A percentile compares a stretch with the other conserved stretches of the same genome.
These are phyloP conservation scores for Phytophthora podocarpi DNA, from an alignment of 352 stramenopile genomes.

Conservation along the genomic window DNA sequence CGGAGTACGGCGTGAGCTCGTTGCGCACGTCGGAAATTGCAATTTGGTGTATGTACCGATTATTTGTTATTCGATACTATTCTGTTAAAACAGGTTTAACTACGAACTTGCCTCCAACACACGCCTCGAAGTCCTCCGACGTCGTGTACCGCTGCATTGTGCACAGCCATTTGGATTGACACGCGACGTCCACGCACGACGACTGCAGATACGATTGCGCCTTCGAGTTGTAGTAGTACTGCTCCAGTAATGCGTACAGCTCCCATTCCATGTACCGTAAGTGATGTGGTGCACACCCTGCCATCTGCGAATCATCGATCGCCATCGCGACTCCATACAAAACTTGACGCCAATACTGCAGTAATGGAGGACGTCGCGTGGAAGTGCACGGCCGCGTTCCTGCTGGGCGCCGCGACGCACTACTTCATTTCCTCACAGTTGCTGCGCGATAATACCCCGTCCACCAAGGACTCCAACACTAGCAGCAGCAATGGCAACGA, in stretches of 20 bases:
- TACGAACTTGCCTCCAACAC: slow-evolving; percentile 42
- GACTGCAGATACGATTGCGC: slow-evolving; percentile 55
- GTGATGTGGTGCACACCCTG: too few relatives aligned
- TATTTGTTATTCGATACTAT: too few relatives aligned
- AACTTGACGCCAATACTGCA: not conserved
- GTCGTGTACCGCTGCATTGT: slow-evolving; percentile 76
- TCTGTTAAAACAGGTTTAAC: too few relatives aligned
- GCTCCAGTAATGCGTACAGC: slow-evolving; percentile 53
- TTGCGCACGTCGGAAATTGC: slow-evolving; percentile 49
- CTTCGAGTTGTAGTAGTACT: slow-evolving; percentile 86
- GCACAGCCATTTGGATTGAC: slow-evolving; percentile 63
- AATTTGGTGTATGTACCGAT: too few relatives aligned
- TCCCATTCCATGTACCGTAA: too few relatives aligned
- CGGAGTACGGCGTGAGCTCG: slow-evolving; percentile 55
- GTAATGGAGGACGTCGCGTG: slow-evolving; percentile 68
- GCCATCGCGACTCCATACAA: not conserved
- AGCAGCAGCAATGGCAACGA: slow-evolving; percentile 16
- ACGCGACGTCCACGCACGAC: slow-evolving; percentile 44
- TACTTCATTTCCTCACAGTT: slow-evolving; percentile 58
- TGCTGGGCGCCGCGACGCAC: slow-evolving; percentile 71
- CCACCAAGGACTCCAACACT: not conserved
- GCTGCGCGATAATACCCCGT: slow-evolving; percentile 10
- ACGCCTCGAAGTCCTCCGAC: slow-evolving; percentile 56
- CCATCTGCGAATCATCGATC: not conserved
- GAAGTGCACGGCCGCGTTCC: slow-evolving; percentile 81